A percentile compares a stretch with the other conserved stretches of the same genome.
phyloP scores from a whole-genome alignment of 768 basidiomycete genomes.

The Auricularia sp. region DNA sequence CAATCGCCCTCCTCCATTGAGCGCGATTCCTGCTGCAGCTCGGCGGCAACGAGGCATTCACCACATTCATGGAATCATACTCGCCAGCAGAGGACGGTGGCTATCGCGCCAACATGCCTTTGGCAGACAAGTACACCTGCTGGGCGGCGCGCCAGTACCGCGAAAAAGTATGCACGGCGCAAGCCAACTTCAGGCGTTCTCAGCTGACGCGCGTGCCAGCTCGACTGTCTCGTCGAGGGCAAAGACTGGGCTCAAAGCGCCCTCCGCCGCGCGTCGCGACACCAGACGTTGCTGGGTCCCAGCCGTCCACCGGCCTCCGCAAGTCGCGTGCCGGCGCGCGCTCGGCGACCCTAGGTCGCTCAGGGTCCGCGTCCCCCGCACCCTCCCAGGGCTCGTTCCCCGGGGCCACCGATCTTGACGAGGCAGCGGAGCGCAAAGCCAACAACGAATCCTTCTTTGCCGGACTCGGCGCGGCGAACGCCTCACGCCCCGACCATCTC shows the following conservation, averaged over 20 bases:
- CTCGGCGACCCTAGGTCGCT: constrained; percentile 36
- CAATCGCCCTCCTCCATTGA: constrained; percentile 3
- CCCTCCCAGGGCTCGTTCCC: constrained; percentile 37
- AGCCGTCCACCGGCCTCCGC: constrained; percentile 49
- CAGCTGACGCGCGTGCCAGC: constrained; percentile 30
- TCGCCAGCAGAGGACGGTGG: constrained; percentile 56
- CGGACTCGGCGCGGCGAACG: constrained; percentile 74
- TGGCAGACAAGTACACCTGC: constrained; percentile 77
- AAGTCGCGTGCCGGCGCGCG: constrained; percentile 73
- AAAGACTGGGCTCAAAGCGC: constrained; percentile 69
- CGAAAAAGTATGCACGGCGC: constrained; percentile 56
- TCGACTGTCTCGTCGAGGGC: constrained; percentile 66
- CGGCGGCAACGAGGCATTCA: constrained; percentile 82
- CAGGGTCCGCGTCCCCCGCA: constrained; percentile 44
- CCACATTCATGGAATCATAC: constrained; percentile 66
- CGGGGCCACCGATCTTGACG: constrained; percentile 33
- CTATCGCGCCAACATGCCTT: constrained; percentile 47
- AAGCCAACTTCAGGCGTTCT: background rate
- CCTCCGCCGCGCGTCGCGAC: constrained; percentile 38
- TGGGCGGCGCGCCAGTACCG: constrained; percentile 95
- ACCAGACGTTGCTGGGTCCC: constrained; percentile 45
- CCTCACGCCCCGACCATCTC: constrained; percentile 60
- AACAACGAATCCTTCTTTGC: constrained; percentile 84
- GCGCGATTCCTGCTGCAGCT: constrained; percentile 34
- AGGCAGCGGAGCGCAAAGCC: constrained; percentile 47